phyloP scores from a whole-genome alignment of 2,329 filamentous ascomycete species.

The Trichophyton schoenleinii region DNA sequence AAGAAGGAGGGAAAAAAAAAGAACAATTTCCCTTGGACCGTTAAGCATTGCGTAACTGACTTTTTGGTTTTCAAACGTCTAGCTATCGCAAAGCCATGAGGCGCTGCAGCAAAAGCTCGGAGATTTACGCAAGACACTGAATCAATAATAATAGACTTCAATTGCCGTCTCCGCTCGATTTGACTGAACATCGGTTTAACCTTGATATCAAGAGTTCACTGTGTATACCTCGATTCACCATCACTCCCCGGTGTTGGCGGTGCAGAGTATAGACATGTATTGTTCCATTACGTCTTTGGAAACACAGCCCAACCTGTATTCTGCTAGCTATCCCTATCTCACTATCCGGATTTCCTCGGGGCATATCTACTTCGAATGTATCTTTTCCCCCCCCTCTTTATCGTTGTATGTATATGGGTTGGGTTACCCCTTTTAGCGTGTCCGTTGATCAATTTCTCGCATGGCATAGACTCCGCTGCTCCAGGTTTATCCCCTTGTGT shows the following conservation, averaged over 20 bases:
- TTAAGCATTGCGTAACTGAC: neutral
- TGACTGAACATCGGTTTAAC: neutral
- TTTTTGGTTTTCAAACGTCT: neutral
- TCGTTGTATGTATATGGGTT: conserved; percentile 3
- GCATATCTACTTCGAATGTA: neutral
- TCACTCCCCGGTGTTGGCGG: too few species aligned
- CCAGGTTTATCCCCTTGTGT: neutral
- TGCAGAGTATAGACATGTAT: neutral
- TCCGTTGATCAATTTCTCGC: neutral
- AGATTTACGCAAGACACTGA: conserved; percentile 51
- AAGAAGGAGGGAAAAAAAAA: neutral
- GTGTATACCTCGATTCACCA: neutral
- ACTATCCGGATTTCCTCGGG: neutral
- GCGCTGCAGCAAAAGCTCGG: conserved; percentile 63
- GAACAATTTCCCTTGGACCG: neutral
- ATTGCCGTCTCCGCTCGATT: neutral
- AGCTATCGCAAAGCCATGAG: conserved; percentile 60
- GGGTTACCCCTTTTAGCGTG: conserved; percentile 1
- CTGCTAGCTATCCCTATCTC: neutral
- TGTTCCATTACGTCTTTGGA: neutral
- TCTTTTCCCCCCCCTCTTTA: neutral
- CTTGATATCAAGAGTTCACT: neutral
- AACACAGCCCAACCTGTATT: neutral
- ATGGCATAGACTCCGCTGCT: neutral
- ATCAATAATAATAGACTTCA: conserved; percentile 12